Percentiles rank a stretch among this genome's conserved stretches.
Evolutionary conservation across 1,284 basidiomycete species (phyloP).

Genomic region (Cryptococcus maquisensis): DNA sequence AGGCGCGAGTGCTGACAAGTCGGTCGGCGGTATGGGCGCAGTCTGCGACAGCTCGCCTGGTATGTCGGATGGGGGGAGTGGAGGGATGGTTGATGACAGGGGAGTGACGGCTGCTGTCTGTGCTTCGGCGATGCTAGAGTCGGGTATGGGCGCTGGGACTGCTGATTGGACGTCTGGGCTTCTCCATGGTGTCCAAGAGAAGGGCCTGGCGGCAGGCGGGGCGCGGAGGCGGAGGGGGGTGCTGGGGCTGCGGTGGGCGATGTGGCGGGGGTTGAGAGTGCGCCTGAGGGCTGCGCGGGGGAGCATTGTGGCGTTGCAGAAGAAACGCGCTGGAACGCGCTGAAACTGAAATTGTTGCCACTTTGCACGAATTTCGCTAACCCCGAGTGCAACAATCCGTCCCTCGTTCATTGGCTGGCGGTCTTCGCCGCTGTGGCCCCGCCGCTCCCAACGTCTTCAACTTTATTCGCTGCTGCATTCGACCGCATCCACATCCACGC

Average conservation of each 20-base stretch:
- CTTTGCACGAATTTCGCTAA: too few relatives aligned
- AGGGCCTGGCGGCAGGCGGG: conserved; percentile 11
- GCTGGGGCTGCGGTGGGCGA: neutral
- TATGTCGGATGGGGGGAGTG: conserved; percentile 10
- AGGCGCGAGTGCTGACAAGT: conserved; percentile 14
- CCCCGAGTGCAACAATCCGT: too few relatives aligned
- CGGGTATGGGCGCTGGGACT: conserved; percentile 5
- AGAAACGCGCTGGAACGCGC: neutral
- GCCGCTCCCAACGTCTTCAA: neutral
- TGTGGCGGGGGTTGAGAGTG: neutral
- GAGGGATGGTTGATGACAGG: conserved; percentile 3
- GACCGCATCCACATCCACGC: too few relatives aligned
- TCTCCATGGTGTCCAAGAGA: conserved; percentile 32
- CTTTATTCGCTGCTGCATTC: neutral
- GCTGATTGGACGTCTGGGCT: neutral
- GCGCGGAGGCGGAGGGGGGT: conserved; percentile 18
- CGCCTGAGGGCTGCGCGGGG: conserved; percentile 10
- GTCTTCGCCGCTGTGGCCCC: neutral
- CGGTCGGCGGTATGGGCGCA: conserved; percentile 3
- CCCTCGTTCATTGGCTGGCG: neutral
- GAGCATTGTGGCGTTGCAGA: conserved; percentile 6
- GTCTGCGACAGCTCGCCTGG: neutral
- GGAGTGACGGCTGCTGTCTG: conserved; percentile 1
- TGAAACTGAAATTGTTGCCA: neutral
- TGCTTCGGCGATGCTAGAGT: conserved; percentile 17